A percentile compares a stretch with the other conserved stretches of the same genome.
These are phyloP conservation scores for Thalassiosira hispida DNA, from an alignment of 352 stramenopile genomes.

Conservation along the genomic window DNA sequence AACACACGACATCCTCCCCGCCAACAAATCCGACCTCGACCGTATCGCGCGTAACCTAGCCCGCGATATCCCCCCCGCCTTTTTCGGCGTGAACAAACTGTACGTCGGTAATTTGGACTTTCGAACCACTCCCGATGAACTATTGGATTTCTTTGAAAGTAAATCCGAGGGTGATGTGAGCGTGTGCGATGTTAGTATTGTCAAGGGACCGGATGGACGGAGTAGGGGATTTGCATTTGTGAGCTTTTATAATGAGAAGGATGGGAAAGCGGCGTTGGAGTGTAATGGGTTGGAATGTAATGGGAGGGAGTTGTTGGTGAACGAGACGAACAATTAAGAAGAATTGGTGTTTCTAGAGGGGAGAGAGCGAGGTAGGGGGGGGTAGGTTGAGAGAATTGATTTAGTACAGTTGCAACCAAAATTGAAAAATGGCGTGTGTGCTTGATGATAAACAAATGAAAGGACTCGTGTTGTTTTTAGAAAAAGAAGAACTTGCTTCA, in stretches of 20 bases:
- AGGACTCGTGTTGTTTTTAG: no score
- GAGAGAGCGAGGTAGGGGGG: no score
- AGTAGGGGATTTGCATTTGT: conserved; percentile 84
- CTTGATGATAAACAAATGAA: no score
- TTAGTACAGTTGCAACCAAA: no score
- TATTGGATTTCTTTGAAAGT: conserved; percentile 66
- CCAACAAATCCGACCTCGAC: conserved; percentile 58
- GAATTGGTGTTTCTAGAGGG: no score
- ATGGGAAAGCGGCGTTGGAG: conserved; percentile 61
- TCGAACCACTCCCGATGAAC: conserved; percentile 60
- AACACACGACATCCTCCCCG: conserved; percentile 64
- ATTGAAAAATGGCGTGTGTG: no score
- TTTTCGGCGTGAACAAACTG: conserved; percentile 71
- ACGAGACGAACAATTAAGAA: conserved; percentile 72
- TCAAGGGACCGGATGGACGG: conserved; percentile 68
- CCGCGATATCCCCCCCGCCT: conserved; percentile 56
- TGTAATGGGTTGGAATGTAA: conserved; percentile 72
- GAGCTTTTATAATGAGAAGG: conserved; percentile 70
- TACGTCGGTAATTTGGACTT: conserved; percentile 85
- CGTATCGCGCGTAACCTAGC: conserved; percentile 70
- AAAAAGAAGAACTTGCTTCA: no score
- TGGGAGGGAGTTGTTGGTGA: conserved; percentile 71
- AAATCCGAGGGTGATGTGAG: conserved; percentile 24
- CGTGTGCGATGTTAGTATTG: conserved; percentile 75
- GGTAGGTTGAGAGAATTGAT: no score